phyloP scores from a whole-genome alignment of 176 grass and related monocot species.

The Carex littledalei region DNA sequence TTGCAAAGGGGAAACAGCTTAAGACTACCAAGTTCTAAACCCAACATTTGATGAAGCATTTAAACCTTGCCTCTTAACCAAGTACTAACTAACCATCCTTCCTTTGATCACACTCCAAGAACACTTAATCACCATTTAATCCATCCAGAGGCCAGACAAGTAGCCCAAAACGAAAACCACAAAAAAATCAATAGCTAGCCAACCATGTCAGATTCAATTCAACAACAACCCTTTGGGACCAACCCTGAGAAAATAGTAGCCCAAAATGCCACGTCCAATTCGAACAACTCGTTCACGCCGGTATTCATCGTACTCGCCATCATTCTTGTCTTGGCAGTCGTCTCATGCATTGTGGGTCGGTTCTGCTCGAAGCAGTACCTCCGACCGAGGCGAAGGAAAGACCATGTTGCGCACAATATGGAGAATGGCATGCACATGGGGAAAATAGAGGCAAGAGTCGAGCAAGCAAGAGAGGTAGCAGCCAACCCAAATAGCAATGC shows the following conservation, averaged over 20 bases:
- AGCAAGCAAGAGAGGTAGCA: not conserved
- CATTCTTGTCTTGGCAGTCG: conserved; percentile 50
- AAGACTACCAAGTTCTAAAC: not conserved
- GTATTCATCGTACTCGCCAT: conserved; percentile 67
- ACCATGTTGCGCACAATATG: conserved; percentile 47
- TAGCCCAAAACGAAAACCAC: not conserved
- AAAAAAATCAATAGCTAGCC: not conserved
- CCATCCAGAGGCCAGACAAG: not conserved
- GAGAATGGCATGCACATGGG: conserved; percentile 36
- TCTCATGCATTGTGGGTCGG: conserved; percentile 66
- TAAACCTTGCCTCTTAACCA: conserved; percentile 28
- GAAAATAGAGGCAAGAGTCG: conserved; percentile 31
- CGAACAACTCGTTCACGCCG: conserved; percentile 40
- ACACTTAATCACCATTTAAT: conserved; percentile 13
- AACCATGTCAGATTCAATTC: conserved; percentile 5
- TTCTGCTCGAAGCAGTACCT: conserved; percentile 57
- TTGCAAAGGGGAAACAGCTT: not conserved
- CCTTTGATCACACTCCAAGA: conserved; percentile 17
- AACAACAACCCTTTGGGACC: not conserved
- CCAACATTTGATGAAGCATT: conserved; percentile 1
- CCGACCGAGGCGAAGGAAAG: conserved; percentile 38
- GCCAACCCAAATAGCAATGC: not conserved
- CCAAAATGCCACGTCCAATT: not conserved
- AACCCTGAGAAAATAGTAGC: conserved; percentile 4
- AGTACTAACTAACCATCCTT: not conserved